Evolutionary conservation across 768 basidiomycete genomes (phyloP), one percentile per base, ranked within the genome.

Genomic region (Psilocybe cubensis): DNA sequence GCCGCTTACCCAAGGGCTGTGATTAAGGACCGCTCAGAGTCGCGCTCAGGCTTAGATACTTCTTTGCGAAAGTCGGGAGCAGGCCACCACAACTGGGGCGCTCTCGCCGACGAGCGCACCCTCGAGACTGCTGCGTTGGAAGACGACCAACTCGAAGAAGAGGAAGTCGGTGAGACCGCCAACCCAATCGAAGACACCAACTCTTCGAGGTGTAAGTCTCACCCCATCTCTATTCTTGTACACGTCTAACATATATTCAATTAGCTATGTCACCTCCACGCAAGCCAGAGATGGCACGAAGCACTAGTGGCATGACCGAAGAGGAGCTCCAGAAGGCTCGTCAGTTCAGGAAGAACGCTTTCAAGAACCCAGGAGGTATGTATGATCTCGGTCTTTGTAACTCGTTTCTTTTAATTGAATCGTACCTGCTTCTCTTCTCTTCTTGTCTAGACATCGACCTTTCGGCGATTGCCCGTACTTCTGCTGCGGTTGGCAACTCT

Each of bases 51-150:
- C 52, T 79, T 88, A 56, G 85, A 88, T 79, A 82, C 81, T 66
- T 82, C 81, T 64, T 63, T 88, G 56, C 87, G 86, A 74, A 94
- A 94, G 76, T 79, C 83, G 59, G 94, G 94, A 54, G 86, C 84
- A 24, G 94, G 94, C 29, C 78, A 81, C 7, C 86, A 94, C 75
- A 94, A 92, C 76, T 96, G 94, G 94, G 94, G 94, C 57, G 82
- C 80, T 54, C 70, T 91, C 60, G 74, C 72, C 2, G 78, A 91
- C 64, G 89, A 93, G 74, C 74, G 71, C 38, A 78, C 83, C 58
- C 78, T 82, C 63, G 91, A 89, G 73, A 68, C 70, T 23, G 82
- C 79, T 33, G 88, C 85, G 1, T 54, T 80, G 41, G 76, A 75
- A 20, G 92, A 92, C 72, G 85, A 85, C 67, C 74, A 76, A 44